A percentile compares a stretch with the other conserved stretches of the same genome.
These are phyloP conservation scores for Globisporangium camurandrum DNA, from an alignment of 352 stramenopile genomes.

Conservation along the genomic window DNA sequence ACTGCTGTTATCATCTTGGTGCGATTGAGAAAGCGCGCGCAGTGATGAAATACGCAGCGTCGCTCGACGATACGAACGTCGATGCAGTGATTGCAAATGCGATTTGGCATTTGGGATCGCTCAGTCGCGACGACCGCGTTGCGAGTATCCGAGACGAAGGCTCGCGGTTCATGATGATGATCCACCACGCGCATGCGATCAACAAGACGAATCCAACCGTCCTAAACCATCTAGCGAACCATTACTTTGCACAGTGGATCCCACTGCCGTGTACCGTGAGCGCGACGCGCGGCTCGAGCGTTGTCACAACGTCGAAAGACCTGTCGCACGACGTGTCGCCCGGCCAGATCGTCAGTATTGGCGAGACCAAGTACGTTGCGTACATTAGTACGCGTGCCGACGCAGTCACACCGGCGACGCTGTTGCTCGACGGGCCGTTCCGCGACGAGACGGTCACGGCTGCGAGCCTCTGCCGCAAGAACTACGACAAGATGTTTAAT, in stretches of 20 bases:
- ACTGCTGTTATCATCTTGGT: constrained; percentile 94
- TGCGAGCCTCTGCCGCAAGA: constrained; percentile 73
- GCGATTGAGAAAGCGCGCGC: constrained; percentile 80
- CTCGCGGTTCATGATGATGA: constrained; percentile 88
- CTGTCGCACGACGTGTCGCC: constrained; percentile 82
- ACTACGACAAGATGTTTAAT: constrained; percentile 89
- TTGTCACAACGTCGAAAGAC: constrained; percentile 84
- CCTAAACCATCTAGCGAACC: constrained; percentile 96
- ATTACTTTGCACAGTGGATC: constrained; percentile 98
- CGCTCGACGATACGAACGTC: constrained; percentile 88
- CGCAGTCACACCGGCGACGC: constrained; percentile 50
- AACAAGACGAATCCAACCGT: constrained; percentile 88
- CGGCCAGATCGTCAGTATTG: constrained; percentile 92
- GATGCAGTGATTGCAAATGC: constrained; percentile 92
- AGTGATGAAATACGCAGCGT: constrained; percentile 81
- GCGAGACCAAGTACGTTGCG: constrained; percentile 86
- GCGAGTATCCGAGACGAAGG: constrained; percentile 82
- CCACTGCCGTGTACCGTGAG: constrained; percentile 83
- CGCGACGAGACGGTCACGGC: constrained; percentile 58
- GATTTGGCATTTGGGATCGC: constrained; percentile 86
- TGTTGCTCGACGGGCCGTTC: constrained; percentile 76
- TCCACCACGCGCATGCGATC: constrained; percentile 86
- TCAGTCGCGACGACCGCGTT: constrained; percentile 63
- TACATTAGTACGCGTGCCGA: constrained; percentile 73
- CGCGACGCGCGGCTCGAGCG: constrained; percentile 77